phyloP scores from a whole-genome alignment of 1,139 yeast species.

The Yamadazyma dushanensis region DNA sequence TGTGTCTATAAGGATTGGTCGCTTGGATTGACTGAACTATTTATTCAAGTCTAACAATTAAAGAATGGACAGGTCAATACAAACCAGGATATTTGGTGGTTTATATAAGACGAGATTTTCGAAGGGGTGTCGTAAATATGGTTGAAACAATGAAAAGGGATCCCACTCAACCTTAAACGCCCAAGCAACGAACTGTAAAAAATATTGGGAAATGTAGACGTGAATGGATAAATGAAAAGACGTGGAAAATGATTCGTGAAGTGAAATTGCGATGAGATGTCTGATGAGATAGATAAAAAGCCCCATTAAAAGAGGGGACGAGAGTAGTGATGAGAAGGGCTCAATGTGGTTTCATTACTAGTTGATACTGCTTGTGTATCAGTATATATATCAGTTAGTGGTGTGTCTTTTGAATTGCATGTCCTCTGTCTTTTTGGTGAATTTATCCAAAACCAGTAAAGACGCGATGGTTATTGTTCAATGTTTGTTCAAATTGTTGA shows the following conservation, averaged over 20 bases:
- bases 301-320: neutral
- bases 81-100: neutral
- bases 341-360: too few relatives aligned
- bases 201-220: neutral
- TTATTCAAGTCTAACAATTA: too few relatives aligned
- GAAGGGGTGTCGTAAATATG: slow-evolving; percentile 5
- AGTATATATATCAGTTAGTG: too few relatives aligned
- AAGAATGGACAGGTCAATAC: too few relatives aligned
- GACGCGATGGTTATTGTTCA: slow-evolving; percentile 2
- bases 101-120: neutral
- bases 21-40: too few relatives aligned
- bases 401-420: neutral
- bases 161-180: neutral
- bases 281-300: neutral
- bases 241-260: neutral
- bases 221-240: too few relatives aligned
- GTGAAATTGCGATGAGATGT: slow-evolving; percentile 1
- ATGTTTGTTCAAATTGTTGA: too few relatives aligned
- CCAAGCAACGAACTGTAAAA: slow-evolving; percentile 1
- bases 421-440: neutral
- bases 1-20: too few relatives aligned
- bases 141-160: slow-evolving; percentile 2
- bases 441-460: slow-evolving; percentile 1
- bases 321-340: neutral
- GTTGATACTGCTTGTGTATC: too few relatives aligned